A percentile compares a stretch with the other conserved stretches of the same genome.
Conservation (phyloP, 1,284 basidiomycete genomes). For the Ustilago hordei region DNA sequence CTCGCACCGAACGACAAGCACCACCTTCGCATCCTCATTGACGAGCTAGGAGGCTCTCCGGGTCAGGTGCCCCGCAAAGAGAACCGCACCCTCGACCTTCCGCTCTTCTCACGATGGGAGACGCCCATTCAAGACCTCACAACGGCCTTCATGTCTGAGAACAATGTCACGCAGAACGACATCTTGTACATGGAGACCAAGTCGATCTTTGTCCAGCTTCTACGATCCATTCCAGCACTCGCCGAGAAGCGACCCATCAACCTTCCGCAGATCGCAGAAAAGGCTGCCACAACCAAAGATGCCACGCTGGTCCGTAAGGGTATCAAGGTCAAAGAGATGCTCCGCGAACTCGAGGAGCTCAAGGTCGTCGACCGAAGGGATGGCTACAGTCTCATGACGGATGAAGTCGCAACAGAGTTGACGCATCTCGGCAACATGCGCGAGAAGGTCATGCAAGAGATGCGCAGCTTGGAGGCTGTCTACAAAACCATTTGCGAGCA, state of each 20-base stretch:
- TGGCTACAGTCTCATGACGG: conserved; percentile 92
- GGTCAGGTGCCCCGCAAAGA: conserved; percentile 96
- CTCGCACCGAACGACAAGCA: conserved; percentile 96
- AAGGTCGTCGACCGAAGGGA: conserved; percentile 86
- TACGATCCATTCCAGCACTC: conserved; percentile 86
- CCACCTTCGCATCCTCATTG: conserved; percentile 93
- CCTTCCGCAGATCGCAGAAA: conserved; percentile 88
- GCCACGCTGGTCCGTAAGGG: conserved; percentile 92
- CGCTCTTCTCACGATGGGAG: conserved; percentile 97
- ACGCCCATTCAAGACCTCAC: conserved; percentile 98
- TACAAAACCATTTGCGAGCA: conserved; percentile 99
- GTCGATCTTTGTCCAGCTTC: conserved; percentile 96
- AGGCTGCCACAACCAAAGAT: conserved; percentile 96
- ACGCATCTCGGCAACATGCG: conserved; percentile 94
- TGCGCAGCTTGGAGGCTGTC: conserved; percentile 89
- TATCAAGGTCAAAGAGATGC: conserved; percentile 99
- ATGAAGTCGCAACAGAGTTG: conserved; percentile 94
- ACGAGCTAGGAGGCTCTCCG: conserved; percentile 92
- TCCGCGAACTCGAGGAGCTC: conserved; percentile 92
- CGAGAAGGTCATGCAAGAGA: conserved; percentile 94
- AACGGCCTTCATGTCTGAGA: conserved; percentile 88
- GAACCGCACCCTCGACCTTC: conserved; percentile 91
- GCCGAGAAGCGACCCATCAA: conserved; percentile 88
- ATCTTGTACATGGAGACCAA: conserved; percentile 99
- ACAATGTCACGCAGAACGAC: conserved; percentile 95